Evolutionary conservation across 768 basidiomycete species (phyloP).

Genomic region (Phallus indusiatus): DNA sequence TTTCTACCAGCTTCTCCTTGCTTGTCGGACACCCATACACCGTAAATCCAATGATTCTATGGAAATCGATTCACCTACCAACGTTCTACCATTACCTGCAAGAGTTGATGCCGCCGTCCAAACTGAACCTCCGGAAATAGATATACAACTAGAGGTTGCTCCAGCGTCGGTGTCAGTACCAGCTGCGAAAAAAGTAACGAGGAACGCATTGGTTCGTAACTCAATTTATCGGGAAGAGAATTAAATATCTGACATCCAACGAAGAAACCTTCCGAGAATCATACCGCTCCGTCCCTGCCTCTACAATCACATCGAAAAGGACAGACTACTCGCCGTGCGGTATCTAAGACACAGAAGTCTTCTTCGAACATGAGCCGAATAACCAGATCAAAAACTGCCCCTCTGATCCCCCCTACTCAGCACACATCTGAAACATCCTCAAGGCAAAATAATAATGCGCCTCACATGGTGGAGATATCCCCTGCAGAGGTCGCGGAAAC

Average conservation of each 20-base stretch:
- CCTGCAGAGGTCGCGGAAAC: neutral
- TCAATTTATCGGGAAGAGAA: neutral
- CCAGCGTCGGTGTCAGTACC: neutral
- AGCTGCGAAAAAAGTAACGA: neutral
- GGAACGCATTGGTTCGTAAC: neutral
- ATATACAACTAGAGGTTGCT: neutral
- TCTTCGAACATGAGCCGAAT: neutral
- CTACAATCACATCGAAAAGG: neutral
- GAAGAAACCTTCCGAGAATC: neutral
- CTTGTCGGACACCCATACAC: constrained; percentile 2
- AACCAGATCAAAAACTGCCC: neutral
- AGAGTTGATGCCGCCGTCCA: constrained; percentile 2
- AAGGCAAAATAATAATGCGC: neutral
- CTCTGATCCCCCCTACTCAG: neutral
- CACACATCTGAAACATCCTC: neutral
- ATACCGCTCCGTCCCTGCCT: neutral
- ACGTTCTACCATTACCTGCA: neutral
- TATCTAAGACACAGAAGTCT: neutral
- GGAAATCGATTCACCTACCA: neutral
- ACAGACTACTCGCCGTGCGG: neutral
- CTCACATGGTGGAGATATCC: neutral
- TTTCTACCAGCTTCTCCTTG: constrained; percentile 3
- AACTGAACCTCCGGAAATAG: neutral
- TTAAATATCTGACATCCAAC: neutral
- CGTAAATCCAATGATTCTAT: neutral